These are phyloP conservation scores for Petrea volubilis DNA, from an alignment of 257 asterid genomes.

Conservation along the genomic window DNA sequence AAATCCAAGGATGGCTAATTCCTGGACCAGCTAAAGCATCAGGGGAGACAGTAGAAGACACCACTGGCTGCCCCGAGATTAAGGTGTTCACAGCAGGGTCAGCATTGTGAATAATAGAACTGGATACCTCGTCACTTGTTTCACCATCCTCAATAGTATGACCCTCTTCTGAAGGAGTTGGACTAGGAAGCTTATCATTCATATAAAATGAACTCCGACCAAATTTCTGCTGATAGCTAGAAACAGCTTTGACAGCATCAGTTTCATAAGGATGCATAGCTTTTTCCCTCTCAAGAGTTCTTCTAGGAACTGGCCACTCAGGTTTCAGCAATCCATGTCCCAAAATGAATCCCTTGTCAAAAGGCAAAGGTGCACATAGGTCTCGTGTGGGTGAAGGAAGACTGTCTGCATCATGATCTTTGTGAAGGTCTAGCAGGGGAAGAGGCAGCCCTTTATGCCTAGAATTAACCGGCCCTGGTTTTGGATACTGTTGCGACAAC, in stretches of 20 bases:
- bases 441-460: constrained; percentile 59
- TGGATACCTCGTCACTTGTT: constrained; percentile 66
- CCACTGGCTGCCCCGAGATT: constrained; percentile 31
- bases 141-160: constrained; percentile 63
- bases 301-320: constrained; percentile 73
- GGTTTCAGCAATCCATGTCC: constrained; percentile 59
- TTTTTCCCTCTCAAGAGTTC: constrained; percentile 43
- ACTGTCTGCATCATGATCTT: constrained; percentile 90
- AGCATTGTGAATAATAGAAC: constrained; percentile 43
- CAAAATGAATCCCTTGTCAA: constrained; percentile 42
- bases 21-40: constrained; percentile 42
- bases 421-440: constrained; percentile 92
- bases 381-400: constrained; percentile 96
- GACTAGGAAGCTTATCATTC: constrained; percentile 85
- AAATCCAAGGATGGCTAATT: constrained; percentile 31
- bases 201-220: constrained; percentile 56
- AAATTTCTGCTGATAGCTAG: constrained; percentile 95
- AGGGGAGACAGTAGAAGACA: constrained; percentile 44
- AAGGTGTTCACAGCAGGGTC: constrained; percentile 30
- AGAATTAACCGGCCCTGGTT: constrained; percentile 35
- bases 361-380: constrained; percentile 51
- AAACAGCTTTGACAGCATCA: constrained; percentile 89
- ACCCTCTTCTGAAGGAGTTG: constrained; percentile 93
- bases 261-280: constrained; percentile 81
- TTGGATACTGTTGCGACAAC: constrained; percentile 29